Percentiles rank a stretch among this genome's conserved stretches.
phyloP scores from a whole-genome alignment of 2,329 filamentous ascomycete species.

The Epichloe hybrida region DNA sequence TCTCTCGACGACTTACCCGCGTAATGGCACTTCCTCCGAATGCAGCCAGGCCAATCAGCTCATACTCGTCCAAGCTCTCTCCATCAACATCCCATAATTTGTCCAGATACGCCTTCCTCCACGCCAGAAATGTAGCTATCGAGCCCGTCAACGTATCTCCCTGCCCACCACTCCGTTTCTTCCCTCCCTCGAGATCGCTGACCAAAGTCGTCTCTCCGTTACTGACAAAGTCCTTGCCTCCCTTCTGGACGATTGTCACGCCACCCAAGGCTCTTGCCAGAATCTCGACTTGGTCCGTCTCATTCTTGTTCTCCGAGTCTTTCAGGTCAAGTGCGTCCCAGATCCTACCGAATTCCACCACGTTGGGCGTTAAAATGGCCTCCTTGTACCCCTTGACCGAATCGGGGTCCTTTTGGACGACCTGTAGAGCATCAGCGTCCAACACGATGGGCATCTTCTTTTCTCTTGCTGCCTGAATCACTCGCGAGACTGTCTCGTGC shows the following conservation, averaged over 20 bases:
- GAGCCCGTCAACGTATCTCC: slow-evolving; percentile 89
- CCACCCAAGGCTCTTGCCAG: slow-evolving; percentile 69
- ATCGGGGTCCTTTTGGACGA: slow-evolving; percentile 63
- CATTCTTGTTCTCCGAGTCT: slow-evolving; percentile 21
- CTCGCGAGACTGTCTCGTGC: slow-evolving; percentile 68
- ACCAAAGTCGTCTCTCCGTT: slow-evolving; percentile 64
- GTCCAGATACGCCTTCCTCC: slow-evolving; percentile 77
- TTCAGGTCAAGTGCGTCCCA: slow-evolving; percentile 64
- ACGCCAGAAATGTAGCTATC: slow-evolving; percentile 77
- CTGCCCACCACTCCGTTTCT: slow-evolving; percentile 87
- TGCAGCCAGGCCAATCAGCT: slow-evolving; percentile 63
- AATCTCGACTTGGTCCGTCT: slow-evolving; percentile 41
- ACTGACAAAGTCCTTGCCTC: slow-evolving; percentile 65
- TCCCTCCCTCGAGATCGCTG: slow-evolving; percentile 65
- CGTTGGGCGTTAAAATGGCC: slow-evolving; percentile 86
- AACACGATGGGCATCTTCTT: slow-evolving; percentile 67
- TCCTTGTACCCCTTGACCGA: slow-evolving; percentile 68
- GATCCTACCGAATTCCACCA: slow-evolving; percentile 78
- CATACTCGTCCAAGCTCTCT: slow-evolving; percentile 33
- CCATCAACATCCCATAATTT: slow-evolving; percentile 54
- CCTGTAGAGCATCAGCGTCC: slow-evolving; percentile 75
- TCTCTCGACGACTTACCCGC: slow-evolving; percentile 39
- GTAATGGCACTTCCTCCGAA: slow-evolving; percentile 83
- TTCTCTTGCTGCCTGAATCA: slow-evolving; percentile 66
- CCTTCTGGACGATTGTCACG: slow-evolving; percentile 87